These are phyloP conservation scores for Peronospora destructor DNA, from an alignment of 352 stramenopile genomes.

Conservation along the genomic window DNA sequence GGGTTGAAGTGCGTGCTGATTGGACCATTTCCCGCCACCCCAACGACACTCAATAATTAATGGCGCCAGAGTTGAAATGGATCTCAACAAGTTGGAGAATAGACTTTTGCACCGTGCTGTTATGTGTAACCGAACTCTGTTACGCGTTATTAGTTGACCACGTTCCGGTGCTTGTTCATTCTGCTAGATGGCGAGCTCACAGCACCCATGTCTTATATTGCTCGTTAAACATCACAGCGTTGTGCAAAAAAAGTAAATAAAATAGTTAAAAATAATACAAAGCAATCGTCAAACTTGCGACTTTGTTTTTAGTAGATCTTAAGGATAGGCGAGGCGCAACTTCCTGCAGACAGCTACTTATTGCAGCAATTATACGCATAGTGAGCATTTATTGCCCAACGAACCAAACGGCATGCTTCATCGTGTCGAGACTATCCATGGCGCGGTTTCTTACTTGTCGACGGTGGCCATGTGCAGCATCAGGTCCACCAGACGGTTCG, in stretches of 20 bases:
- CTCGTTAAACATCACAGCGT: too few species aligned
- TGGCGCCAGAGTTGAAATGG: not conserved
- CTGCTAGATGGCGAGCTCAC: too few species aligned
- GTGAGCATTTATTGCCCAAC: conserved; percentile 10
- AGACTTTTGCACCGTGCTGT: too few species aligned
- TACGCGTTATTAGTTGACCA: too few species aligned
- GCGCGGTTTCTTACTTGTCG: conserved; percentile 22
- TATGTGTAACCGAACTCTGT: too few species aligned
- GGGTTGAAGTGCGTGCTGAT: conserved; percentile 11
- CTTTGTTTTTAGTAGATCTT: too few species aligned
- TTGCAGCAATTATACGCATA: not conserved
- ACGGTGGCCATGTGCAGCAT: conserved; percentile 90
- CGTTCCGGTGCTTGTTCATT: too few species aligned
- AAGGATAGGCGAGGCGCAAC: too few species aligned
- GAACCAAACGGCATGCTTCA: conserved; percentile 11
- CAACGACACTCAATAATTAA: not conserved
- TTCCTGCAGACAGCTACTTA: not conserved
- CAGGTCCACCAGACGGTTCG: conserved; percentile 93
- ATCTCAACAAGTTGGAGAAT: not conserved
- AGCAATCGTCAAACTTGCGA: too few species aligned
- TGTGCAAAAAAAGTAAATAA: too few species aligned
- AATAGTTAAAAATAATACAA: too few species aligned
- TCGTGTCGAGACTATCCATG: not conserved
- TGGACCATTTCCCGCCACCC: conserved; percentile 5
- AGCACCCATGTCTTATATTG: too few species aligned